phyloP scores from a whole-genome alignment of 257 asterid species.

The Hygrophila difformis region DNA sequence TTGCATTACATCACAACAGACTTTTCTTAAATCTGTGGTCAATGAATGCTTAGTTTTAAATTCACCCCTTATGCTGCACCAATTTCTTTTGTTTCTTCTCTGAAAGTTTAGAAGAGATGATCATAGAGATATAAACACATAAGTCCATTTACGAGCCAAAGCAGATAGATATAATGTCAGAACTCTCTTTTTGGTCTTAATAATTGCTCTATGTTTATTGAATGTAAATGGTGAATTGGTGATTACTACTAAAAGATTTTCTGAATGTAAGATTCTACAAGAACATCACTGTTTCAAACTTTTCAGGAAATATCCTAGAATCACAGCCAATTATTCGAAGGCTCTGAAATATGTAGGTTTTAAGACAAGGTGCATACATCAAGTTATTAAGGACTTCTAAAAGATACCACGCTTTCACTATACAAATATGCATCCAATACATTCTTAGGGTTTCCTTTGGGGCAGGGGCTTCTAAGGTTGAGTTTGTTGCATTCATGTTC shows the following conservation, averaged over 20 bases:
- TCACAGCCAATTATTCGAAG: neutral
- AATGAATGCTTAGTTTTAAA: no score
- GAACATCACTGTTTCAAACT: neutral
- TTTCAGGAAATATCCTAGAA: neutral
- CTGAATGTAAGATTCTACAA: neutral
- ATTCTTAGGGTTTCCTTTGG: neutral
- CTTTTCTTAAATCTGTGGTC: no score
- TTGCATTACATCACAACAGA: no score
- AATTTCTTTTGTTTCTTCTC: neutral
- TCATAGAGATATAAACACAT: neutral
- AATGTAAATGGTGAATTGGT: no score
- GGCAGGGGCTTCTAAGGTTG: neutral
- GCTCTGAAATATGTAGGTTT: no score
- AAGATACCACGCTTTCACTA: no score
- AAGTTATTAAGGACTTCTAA: slow-evolving; percentile 1
- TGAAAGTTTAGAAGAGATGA: neutral
- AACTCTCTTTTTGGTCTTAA: neutral
- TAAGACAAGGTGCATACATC: no score
- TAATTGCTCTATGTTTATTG: neutral
- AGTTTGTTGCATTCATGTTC: no score
- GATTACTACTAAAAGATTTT: neutral
- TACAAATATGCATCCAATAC: no score
- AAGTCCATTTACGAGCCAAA: neutral
- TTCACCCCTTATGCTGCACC: no score
- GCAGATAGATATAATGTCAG: neutral